phyloP scores from a whole-genome alignment of 169 alveolate genomes.

The Pseudocohnilembus persalinus region DNA sequence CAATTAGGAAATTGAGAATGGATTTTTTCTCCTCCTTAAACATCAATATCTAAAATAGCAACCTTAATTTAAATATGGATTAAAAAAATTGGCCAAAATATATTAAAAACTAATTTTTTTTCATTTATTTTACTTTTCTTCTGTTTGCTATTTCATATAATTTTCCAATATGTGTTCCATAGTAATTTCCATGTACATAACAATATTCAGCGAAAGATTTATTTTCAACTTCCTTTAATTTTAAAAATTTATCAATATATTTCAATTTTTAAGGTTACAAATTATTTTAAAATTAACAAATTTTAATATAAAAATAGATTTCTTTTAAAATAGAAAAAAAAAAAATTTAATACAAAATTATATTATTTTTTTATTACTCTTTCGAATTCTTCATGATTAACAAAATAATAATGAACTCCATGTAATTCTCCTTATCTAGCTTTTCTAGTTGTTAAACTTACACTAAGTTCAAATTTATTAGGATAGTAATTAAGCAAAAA shows the following conservation, averaged over 20 bases:
- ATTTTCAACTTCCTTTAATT: constrained; percentile 55
- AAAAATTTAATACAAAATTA: too few relatives aligned
- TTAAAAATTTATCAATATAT: too few relatives aligned
- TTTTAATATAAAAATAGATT: too few relatives aligned
- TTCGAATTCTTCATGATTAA: constrained; percentile 76
- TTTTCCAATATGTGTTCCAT: constrained; percentile 84
- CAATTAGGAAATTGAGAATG: constrained; percentile 45
- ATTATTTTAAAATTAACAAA: too few relatives aligned
- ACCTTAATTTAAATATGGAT: constrained; percentile 31
- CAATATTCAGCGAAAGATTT: constrained; percentile 83
- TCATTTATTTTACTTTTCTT: constrained; percentile 41
- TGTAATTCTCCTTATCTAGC: constrained; percentile 83
- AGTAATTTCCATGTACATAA: constrained; percentile 80
- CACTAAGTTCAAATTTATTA: constrained; percentile 69
- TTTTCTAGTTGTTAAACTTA: constrained; percentile 86
- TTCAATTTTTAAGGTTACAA: too few relatives aligned
- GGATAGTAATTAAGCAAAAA: constrained; percentile 65
- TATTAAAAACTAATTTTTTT: too few relatives aligned
- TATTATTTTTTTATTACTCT: too few relatives aligned
- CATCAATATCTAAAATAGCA: constrained; percentile 88
- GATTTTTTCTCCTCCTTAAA: constrained; percentile 83
- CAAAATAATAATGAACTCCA: constrained; percentile 83
- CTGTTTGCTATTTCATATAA: constrained; percentile 59
- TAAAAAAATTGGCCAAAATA: background rate
- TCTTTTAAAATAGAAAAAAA: too few relatives aligned